Evolutionary conservation across 2,329 filamentous ascomycete species (phyloP).

Genomic region (Penicillium thymicola): DNA sequence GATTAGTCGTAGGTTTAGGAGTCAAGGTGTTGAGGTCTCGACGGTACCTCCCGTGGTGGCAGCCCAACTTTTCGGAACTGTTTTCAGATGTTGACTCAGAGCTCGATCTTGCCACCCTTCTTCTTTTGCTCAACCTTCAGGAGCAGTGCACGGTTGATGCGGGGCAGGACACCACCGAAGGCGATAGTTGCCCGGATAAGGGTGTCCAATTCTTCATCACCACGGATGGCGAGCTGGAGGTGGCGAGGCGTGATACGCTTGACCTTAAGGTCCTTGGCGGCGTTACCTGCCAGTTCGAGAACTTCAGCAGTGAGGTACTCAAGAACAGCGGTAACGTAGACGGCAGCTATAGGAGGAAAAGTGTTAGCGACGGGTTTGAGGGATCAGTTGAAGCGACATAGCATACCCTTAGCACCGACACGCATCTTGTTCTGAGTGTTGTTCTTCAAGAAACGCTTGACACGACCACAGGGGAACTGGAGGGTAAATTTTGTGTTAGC

Average conservation of each 20-base stretch:
- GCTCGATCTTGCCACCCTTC: constrained; percentile 53
- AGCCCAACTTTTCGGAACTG: constrained; percentile 4
- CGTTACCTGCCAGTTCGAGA: constrained; percentile 95
- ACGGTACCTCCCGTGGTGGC: background rate
- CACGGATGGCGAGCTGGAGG: constrained; percentile 94
- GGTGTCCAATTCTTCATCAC: constrained; percentile 96
- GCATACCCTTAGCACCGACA: constrained; percentile 79
- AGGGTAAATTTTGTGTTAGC: constrained; percentile 18
- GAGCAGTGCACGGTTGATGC: constrained; percentile 96
- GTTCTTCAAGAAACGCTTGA: constrained; percentile 99
- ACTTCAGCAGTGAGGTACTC: constrained; percentile 98
- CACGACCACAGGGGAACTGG: constrained; percentile 98
- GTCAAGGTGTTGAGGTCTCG: background rate
- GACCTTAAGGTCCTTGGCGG: constrained; percentile 98
- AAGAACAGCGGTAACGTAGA: constrained; percentile 96
- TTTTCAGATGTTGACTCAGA: constrained; percentile 5
- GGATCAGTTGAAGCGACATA: background rate
- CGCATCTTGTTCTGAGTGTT: constrained; percentile 99
- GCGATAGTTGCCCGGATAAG: constrained; percentile 97
- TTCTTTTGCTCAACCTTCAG: constrained; percentile 98
- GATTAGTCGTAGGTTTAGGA: background rate
- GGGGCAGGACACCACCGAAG: constrained; percentile 94
- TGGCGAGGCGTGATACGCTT: constrained; percentile 99
- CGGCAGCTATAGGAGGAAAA: constrained; percentile 60
- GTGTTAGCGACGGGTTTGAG: background rate